Evolutionary conservation across 257 asterid genomes (phyloP), one percentile per base, ranked within the genome.

Genomic region (Coffea canephora): DNA sequence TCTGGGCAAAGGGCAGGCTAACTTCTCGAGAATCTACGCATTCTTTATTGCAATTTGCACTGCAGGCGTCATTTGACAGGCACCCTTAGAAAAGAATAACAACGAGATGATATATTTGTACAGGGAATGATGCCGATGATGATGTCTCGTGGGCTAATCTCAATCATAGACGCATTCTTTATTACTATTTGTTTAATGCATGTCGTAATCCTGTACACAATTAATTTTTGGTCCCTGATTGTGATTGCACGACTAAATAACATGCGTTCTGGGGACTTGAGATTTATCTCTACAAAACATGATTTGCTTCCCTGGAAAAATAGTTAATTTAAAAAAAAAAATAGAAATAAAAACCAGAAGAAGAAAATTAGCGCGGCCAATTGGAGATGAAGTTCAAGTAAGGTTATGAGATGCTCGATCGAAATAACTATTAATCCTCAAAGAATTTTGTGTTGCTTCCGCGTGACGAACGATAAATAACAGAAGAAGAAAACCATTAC

Each of bases 181-280:
- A 27, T 49, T 15, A n/a, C n/a, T n/a, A 66, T 46, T 65, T 68
- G 70, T 69, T 80, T 74, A 52, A 67, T 52, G 27, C 27, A 27
- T 27, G 83, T 80, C 64, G n/a, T 41, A 49, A 54, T 54, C 43
- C 27, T 39, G 55, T 23, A 19, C 21, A 48, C 27, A 39, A 39
- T 74, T 19, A 67, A 25, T 25, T 54, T 43, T 41, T 43, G 57
- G 76, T 61, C 39, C 25, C 1, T 74, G 83, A 74, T 16, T 80
- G 76, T 6, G 79, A 80, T 74, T 36, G 75, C 45, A 54, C 59
- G 67, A 66, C 69, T 0, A 36, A 61, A 1, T 31, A 54, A 74
- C 78, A 39, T 54, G 76, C 62, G 10, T 65, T 69, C 64, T n/a
- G 12, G 25, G 31, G 62, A 41, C 55, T 61, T 2, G 3, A 7